Base-by-base conservation (phyloP, 169 alveolate genomes). In the Eimeria maxima region DNA sequence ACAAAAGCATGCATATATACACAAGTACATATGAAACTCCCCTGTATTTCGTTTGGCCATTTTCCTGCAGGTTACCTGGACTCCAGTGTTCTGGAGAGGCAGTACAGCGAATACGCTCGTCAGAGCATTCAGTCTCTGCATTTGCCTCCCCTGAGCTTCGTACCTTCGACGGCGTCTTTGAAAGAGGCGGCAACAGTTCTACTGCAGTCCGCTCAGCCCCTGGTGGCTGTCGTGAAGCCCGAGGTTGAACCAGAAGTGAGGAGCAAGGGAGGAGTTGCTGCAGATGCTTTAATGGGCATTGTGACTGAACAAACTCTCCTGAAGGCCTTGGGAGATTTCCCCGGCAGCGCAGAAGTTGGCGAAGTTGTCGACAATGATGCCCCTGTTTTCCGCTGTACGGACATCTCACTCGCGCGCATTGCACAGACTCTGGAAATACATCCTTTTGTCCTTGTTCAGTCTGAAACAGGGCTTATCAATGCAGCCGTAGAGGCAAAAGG, bases 361-460 rank as follows among this genome's bases (percentile, higher is more conserved):
- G 38, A 50, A 24, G 53, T 83, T 20, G 92, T 67, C 22, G 92
- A 50, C 45, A 83, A 55, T 10, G 92, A 83, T 3, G 57, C 50
- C 3, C 92, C 92, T 8, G 74, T 83, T 14, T 83, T 50, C 38
- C n/a, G 18, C 55, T 4, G 33, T 33, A 22, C 18, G 27, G 76
- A 22, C 74, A 83, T 76, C 29, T 67, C 71, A 14, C 92, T 83
- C 29, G 60, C 92, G n/a, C 92, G 24, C 16, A 22, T 83, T 14
- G 92, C 92, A 50, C 92, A 83, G 57, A 53, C 74, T 42, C 78
- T 83, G 29, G 92, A 83, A 45, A 55, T 83, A 2, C 71, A 50
- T 29, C 74, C 78, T 7, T 57, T 83, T 42, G 53, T 55, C 53
- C 74, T 83, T 76, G 16, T 83, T 83, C 55, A 83, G 22, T 50